These are phyloP conservation scores for Choiromyces venosus DNA, from an alignment of 495 filamentous ascomycete species.

Conservation along the genomic window DNA sequence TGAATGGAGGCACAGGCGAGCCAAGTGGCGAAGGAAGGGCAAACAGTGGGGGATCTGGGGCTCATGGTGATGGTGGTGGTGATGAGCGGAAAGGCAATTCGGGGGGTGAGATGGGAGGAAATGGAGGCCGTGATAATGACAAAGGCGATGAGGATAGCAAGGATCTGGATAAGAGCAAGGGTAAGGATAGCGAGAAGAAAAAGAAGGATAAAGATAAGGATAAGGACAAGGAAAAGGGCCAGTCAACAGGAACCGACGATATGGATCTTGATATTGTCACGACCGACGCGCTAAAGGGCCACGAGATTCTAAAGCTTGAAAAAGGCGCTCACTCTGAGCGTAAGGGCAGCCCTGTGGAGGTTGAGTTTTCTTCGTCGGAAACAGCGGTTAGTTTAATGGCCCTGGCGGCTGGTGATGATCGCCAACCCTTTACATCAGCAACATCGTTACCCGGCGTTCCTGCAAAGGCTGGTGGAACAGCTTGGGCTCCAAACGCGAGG, in stretches of 20 bases:
- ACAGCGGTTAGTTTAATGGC: slow-evolving; percentile 36
- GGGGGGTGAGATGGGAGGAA: slow-evolving; percentile 20
- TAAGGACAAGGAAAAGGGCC: not conserved
- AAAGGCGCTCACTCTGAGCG: not conserved
- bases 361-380: slow-evolving; percentile 34
- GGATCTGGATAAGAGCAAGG: slow-evolving; percentile 11
- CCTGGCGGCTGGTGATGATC: slow-evolving; percentile 38
- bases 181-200: slow-evolving; percentile 13
- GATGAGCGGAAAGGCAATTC: slow-evolving; percentile 25
- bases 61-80: slow-evolving; percentile 20
- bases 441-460: slow-evolving; percentile 16
- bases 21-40: slow-evolving; percentile 7
- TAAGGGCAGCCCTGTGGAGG: slow-evolving; percentile 19
- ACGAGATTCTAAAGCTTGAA: not conserved
- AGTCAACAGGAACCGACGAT: slow-evolving; percentile 21
- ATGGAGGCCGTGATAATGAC: slow-evolving; percentile 13
- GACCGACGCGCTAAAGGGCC: not conserved
- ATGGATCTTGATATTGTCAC: slow-evolving; percentile 32
- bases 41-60: slow-evolving; percentile 15
- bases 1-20: slow-evolving; percentile 6
- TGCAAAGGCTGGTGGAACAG: slow-evolving; percentile 6
- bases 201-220: slow-evolving; percentile 22
- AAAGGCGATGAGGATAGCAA: slow-evolving; percentile 7
- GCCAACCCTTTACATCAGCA: slow-evolving; percentile 25
- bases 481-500: slow-evolving; percentile 30